Conservation (phyloP, 345 rosid genomes). For the Microcos paniculata region DNA sequence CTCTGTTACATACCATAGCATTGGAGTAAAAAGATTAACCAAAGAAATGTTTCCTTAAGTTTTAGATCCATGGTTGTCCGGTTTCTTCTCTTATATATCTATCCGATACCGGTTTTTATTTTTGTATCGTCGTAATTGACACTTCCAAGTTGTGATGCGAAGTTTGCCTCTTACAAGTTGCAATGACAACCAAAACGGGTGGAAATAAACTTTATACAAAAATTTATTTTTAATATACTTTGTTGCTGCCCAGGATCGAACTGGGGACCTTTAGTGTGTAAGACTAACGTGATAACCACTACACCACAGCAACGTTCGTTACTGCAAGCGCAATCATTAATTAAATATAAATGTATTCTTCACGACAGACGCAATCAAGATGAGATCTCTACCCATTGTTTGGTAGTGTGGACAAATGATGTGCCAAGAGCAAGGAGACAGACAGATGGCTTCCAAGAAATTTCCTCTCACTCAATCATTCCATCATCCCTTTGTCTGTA, state of each 20-base stretch:
- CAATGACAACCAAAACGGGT: too few relatives aligned
- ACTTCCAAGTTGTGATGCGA: too few relatives aligned
- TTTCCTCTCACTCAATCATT: conserved; percentile 14
- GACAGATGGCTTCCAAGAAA: conserved; percentile 14
- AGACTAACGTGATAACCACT: conserved; percentile 46
- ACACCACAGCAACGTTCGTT: conserved; percentile 27
- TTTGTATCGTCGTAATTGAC: too few relatives aligned
- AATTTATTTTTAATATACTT: too few relatives aligned
- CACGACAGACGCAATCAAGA: neutral
- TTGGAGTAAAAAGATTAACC: neutral
- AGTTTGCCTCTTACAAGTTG: too few relatives aligned
- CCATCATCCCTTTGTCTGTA: neutral
- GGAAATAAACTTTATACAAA: too few relatives aligned
- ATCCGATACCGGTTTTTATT: neutral
- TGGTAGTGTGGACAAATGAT: neutral
- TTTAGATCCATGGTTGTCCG: neutral
- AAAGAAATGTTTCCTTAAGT: neutral
- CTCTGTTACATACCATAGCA: neutral
- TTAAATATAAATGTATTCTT: too few relatives aligned
- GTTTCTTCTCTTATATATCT: neutral
- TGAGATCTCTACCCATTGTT: neutral
- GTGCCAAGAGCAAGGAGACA: conserved; percentile 16
- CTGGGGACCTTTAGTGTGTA: conserved; percentile 47
- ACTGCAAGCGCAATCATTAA: too few relatives aligned
- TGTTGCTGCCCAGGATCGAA: conserved; percentile 44